Evolutionary conservation across 768 basidiomycete genomes (phyloP).

Genomic region (Lactarius akahatsu): DNA sequence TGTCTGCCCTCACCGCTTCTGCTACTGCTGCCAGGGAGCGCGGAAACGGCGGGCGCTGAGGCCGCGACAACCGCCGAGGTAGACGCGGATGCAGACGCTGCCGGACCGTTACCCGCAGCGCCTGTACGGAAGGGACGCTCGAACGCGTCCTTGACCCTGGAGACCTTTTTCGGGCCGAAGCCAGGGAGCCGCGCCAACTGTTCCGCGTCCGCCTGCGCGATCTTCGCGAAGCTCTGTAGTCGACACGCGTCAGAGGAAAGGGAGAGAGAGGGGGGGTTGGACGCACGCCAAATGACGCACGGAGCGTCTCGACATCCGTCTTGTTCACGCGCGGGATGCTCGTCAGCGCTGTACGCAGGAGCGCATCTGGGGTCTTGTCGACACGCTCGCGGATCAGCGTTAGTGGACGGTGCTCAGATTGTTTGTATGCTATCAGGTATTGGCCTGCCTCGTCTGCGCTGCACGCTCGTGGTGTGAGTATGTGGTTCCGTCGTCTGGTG

Average conservation of each 20-base stretch:
- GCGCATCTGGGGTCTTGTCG: constrained; percentile 83
- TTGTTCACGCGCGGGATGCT: constrained; percentile 94
- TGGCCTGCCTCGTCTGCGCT: constrained; percentile 91
- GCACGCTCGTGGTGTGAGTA: neutral
- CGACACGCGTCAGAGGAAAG: constrained; percentile 1
- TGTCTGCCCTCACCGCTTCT: too few species aligned
- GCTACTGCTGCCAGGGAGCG: too few species aligned
- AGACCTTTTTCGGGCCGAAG: constrained; percentile 92
- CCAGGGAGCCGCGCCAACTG: constrained; percentile 85
- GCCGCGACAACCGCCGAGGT: neutral
- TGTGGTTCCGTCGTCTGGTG: neutral
- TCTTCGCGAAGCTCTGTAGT: constrained; percentile 78
- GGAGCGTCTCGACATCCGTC: constrained; percentile 92
- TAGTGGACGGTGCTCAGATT: constrained; percentile 91
- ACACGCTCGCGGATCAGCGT: constrained; percentile 92
- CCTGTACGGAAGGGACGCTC: constrained; percentile 81
- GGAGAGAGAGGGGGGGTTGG: neutral
- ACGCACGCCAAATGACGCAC: constrained; percentile 86
- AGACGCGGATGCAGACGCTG: constrained; percentile 12
- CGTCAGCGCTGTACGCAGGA: constrained; percentile 80
- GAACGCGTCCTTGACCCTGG: constrained; percentile 87
- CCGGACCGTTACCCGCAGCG: constrained; percentile 44
- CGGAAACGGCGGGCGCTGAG: too few species aligned
- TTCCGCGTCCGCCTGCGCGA: constrained; percentile 69
- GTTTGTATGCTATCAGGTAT: constrained; percentile 89